phyloP scores from a whole-genome alignment of 257 asterid species.

The Parsonsia alboflavescens region DNA sequence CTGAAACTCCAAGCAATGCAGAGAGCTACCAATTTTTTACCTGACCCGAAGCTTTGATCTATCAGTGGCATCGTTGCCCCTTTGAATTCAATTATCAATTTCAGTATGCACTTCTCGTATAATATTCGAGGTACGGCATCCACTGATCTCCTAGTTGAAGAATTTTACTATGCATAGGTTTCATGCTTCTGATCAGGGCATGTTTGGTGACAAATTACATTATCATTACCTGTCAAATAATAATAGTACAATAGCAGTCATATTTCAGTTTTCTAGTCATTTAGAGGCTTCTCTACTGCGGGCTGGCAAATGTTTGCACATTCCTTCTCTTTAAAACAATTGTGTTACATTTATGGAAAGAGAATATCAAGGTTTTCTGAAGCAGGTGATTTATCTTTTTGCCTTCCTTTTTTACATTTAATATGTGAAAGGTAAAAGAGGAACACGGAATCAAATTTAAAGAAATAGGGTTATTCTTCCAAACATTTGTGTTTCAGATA shows the following conservation, averaged over 20 bases:
- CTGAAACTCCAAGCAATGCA: background rate
- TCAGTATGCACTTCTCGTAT: background rate
- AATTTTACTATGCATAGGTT: background rate
- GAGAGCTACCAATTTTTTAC: background rate
- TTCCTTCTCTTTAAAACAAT: background rate
- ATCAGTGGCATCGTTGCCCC: background rate
- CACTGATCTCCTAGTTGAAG: background rate
- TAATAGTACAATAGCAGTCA: too few species aligned
- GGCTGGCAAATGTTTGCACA: background rate
- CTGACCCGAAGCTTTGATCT: background rate
- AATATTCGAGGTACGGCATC: background rate
- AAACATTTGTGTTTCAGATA: too few species aligned
- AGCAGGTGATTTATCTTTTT: too few species aligned
- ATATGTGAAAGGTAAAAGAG: too few species aligned
- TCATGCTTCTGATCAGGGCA: background rate
- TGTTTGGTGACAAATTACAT: background rate
- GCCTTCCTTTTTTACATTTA: too few species aligned
- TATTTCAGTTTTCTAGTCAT: too few species aligned
- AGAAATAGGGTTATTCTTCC: too few species aligned
- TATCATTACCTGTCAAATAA: too few species aligned
- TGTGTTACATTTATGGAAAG: too few species aligned
- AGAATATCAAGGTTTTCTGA: too few species aligned
- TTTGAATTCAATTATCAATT: background rate
- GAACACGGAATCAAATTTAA: too few species aligned
- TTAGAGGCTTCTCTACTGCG: background rate